Evolutionary conservation across 805 yeast species (phyloP), one percentile per base, ranked within the genome.

Genomic region (Blastobotrys terrestris): DNA sequence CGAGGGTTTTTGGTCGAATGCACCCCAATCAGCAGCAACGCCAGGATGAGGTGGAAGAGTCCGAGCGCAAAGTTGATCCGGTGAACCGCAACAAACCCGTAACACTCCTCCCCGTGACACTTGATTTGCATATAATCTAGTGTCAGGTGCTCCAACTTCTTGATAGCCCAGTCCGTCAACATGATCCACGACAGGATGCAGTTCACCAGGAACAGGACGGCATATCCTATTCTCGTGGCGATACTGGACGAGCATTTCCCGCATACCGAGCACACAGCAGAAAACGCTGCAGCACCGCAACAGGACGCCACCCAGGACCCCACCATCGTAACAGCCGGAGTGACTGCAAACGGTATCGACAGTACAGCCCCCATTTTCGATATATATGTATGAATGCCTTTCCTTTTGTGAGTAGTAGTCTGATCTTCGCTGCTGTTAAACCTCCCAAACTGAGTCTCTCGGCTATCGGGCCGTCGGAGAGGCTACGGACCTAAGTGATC

Each of bases 11-110:
- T 70, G 1, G 95, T 84, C 0, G 94, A 83, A 58, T 80, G 81
- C 3, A 91, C 95, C 18, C 89, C 87, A 7, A 85, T 64, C 45
- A 94, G 72, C 42, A 86, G 63, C 1, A 72, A 68, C 0, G 94
- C 95, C 52, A 94, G 71, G 0, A 82, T 57, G 35, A 91, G 62
- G 70, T 94, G 99, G 53, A 89, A 69, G 51, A 83, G 49, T 1
- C 96, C 98, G 16, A 94, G 72, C 1, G 97, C 91, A 64, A 90
- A 87, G 69, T 89, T 89, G 61, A 94, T 74, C 52, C 98, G 73
- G 66, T 94, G 95, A n/a, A 94, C 97, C 3, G 95, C 91, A 14
- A 89, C 87, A 68, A 92, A 94, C 46, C 97, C 95, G 67, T 96
- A 90, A 60, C 87, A 87, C 53, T 86, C 85, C 19, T 81, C 80